A percentile compares a stretch with the other conserved stretches of the same genome.
Conservation (phyloP, 306 rosid species). For the Cucurbita pepo region DNA sequence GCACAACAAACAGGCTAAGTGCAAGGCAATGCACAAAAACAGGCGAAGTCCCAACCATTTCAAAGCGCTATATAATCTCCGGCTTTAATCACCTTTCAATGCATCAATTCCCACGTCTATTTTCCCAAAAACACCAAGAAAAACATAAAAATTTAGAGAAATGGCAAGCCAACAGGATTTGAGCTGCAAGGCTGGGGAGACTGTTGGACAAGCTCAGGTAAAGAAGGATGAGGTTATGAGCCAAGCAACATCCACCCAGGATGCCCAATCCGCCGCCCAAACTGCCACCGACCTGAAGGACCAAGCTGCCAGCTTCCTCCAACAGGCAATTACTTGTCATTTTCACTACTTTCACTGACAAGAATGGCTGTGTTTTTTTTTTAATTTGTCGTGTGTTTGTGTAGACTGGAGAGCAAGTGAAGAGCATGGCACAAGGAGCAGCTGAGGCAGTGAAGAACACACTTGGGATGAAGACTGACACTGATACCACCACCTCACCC, state of each 20-base stretch:
- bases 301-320: conserved; percentile 31
- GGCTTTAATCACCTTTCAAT: not conserved
- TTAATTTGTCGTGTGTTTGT: not conserved
- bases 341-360: too few species aligned
- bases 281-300: conserved; percentile 16
- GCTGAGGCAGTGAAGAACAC: conserved; percentile 42
- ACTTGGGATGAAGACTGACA: conserved; percentile 27
- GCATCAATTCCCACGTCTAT: not conserved
- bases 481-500: not conserved
- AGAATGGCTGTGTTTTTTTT: too few species aligned
- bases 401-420: conserved; percentile 43
- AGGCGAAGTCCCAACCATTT: not conserved
- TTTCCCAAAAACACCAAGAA: not conserved
- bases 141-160: not conserved
- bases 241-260: conserved; percentile 1
- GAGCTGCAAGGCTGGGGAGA: conserved; percentile 11
- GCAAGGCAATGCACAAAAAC: not conserved
- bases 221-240: conserved; percentile 19
- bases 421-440: conserved; percentile 32
- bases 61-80: not conserved
- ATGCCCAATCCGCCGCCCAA: not conserved
- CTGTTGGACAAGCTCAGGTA: conserved; percentile 18
- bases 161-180: conserved; percentile 23
- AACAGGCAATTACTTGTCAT: conserved; percentile 16
- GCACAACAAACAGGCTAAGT: not conserved